Conservation (phyloP, 2,329 filamentous ascomycete genomes). For the Sporothrix schenckii region DNA sequence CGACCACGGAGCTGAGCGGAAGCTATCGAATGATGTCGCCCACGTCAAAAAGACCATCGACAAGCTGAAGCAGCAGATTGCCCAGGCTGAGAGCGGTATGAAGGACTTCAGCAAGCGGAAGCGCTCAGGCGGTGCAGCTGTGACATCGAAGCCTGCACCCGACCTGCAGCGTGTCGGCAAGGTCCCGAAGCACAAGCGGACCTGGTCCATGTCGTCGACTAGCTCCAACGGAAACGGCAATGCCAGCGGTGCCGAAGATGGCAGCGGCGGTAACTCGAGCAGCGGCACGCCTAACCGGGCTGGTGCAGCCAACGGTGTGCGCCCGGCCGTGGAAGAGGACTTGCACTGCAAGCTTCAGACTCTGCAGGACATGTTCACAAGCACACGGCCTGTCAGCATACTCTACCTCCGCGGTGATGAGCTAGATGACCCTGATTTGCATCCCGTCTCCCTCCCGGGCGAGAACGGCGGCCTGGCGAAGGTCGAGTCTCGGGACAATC, state of each 20-base stretch:
- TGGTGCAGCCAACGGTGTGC: constrained; percentile 38
- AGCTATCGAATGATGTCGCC: constrained; percentile 89
- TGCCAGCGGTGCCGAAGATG: constrained; percentile 23
- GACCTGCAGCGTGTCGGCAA: constrained; percentile 71
- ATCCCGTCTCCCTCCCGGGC: constrained; percentile 73
- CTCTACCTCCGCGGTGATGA: constrained; percentile 77
- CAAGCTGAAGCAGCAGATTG: constrained; percentile 91
- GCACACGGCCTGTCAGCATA: constrained; percentile 75
- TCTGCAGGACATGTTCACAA: constrained; percentile 86
- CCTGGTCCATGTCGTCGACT: constrained; percentile 89
- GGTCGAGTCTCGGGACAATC: constrained; percentile 52
- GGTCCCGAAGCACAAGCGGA: constrained; percentile 84
- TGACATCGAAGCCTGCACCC: constrained; percentile 27
- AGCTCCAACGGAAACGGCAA: constrained; percentile 59
- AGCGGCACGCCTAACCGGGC: constrained; percentile 17
- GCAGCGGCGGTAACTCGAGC: constrained; percentile 16
- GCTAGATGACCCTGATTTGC: constrained; percentile 75
- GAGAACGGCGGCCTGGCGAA: constrained; percentile 65
- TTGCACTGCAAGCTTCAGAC: constrained; percentile 76
- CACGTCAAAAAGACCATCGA: constrained; percentile 97
- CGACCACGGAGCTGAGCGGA: constrained; percentile 92
- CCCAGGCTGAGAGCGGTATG: constrained; percentile 70
- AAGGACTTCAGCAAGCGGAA: constrained; percentile 70
- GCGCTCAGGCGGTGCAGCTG: constrained; percentile 51
- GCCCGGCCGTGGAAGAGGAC: constrained; percentile 69